These are phyloP conservation scores for Sphaceloma murrayae DNA, from an alignment of 2,329 filamentous ascomycete species.

Conservation along the genomic window DNA sequence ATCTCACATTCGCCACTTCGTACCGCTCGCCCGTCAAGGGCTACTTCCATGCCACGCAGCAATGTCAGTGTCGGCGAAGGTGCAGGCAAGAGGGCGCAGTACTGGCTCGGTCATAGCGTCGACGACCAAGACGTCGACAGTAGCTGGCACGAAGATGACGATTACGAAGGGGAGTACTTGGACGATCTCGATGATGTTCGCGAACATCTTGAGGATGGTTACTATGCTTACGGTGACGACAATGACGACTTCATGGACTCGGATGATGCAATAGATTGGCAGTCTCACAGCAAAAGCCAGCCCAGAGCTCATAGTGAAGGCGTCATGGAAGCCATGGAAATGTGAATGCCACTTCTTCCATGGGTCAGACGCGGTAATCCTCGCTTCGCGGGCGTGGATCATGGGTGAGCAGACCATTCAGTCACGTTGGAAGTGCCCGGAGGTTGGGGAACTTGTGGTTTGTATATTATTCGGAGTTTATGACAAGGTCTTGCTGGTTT, in stretches of 20 bases:
- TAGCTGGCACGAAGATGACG: slow-evolving; percentile 26
- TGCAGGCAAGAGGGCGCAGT: slow-evolving; percentile 71
- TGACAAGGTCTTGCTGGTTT: too few species aligned
- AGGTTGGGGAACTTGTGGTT: too few species aligned
- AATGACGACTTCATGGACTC: slow-evolving; percentile 23
- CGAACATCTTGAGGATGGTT: slow-evolving; percentile 27
- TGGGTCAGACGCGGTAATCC: too few species aligned
- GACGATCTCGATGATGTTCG: slow-evolving; percentile 29
- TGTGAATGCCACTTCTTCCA: too few species aligned
- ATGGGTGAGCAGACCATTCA: too few species aligned
- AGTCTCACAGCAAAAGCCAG: slow-evolving; percentile 15
- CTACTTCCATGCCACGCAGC: slow-evolving; percentile 38
- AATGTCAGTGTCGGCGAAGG: slow-evolving; percentile 39
- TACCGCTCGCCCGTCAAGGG: slow-evolving; percentile 30
- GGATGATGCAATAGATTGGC: slow-evolving; percentile 20
- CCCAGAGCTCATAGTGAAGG: slow-evolving; percentile 19
- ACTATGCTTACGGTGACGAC: slow-evolving; percentile 20
- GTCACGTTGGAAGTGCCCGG: too few species aligned
- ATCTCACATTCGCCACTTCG: slow-evolving; percentile 53
- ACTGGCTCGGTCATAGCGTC: slow-evolving; percentile 67
- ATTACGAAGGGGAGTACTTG: slow-evolving; percentile 29
- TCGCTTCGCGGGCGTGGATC: too few species aligned
- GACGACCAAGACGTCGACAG: slow-evolving; percentile 18
- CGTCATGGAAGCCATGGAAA: slow-evolving; percentile 20
- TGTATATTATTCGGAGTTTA: too few species aligned